A percentile compares a stretch with the other conserved stretches of the same genome.
Conservation (phyloP, 1,284 basidiomycete species). For the Schizophyllum amplum region DNA sequence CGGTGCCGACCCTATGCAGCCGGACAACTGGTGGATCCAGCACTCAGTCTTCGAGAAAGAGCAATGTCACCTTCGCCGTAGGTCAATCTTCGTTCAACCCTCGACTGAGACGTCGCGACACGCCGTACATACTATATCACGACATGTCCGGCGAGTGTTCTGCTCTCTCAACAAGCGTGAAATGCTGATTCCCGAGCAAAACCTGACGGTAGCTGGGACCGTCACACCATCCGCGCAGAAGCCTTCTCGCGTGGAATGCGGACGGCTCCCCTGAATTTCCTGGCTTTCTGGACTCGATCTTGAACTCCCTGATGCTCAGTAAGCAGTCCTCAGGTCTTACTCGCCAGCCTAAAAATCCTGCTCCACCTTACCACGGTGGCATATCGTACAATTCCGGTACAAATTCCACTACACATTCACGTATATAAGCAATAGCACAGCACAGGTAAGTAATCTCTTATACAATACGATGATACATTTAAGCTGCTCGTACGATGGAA, state of each 20-base stretch:
- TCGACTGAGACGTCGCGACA: not conserved
- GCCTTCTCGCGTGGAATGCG: not conserved
- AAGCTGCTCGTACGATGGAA: not conserved
- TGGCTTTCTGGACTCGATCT: not conserved
- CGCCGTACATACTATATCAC: constrained; percentile 7
- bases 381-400: not conserved
- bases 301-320: not conserved
- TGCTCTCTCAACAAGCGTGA: not conserved
- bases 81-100: constrained; percentile 8
- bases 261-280: constrained; percentile 7
- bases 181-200: not conserved
- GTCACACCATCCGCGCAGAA: not conserved
- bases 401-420: not conserved
- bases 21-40: constrained; percentile 6
- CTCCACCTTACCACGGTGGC: too few relatives aligned
- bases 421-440: not conserved
- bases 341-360: too few relatives aligned
- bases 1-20: constrained; percentile 7
- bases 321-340: not conserved
- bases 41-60: constrained; percentile 5
- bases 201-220: not conserved
- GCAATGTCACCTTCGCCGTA: constrained; percentile 3
- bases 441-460: not conserved
- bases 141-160: not conserved
- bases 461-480: not conserved